phyloP scores from a whole-genome alignment of 1,284 basidiomycete species.

The Microbotryum intermedium region DNA sequence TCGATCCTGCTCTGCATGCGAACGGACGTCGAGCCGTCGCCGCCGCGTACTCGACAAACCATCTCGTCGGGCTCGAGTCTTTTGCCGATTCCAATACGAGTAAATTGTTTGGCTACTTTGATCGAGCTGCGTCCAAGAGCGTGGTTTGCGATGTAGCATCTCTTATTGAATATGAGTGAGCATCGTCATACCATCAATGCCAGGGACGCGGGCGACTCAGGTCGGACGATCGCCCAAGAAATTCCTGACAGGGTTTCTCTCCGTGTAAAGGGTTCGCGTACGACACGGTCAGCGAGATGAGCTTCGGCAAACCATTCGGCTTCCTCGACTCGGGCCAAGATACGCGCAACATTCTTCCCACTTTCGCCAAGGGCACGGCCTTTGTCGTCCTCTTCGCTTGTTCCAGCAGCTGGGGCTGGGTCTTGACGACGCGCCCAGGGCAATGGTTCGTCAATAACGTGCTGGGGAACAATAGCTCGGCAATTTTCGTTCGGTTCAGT shows the following conservation, averaged over 20 bases:
- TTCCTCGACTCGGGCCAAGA: constrained; percentile 1
- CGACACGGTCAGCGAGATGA: constrained; percentile 33
- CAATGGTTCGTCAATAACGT: not conserved
- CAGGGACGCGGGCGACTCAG: no score
- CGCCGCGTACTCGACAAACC: constrained; percentile 33
- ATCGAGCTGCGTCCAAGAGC: constrained; percentile 10
- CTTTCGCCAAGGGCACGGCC: constrained; percentile 3
- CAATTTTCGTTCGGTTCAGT: not conserved
- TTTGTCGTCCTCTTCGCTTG: not conserved
- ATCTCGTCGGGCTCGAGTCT: constrained; percentile 32
- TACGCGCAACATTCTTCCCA: not conserved
- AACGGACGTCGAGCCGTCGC: constrained; percentile 30
- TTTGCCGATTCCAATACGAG: constrained; percentile 30
- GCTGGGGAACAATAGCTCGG: not conserved
- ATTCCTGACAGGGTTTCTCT: not conserved
- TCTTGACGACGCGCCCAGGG: not conserved
- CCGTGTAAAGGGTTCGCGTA: constrained; percentile 25
- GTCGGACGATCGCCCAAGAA: no score
- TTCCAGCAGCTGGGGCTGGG: constrained; percentile 2
- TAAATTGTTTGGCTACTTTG: constrained; percentile 25
- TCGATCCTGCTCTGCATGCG: constrained; percentile 31
- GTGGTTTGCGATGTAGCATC: constrained; percentile 26
- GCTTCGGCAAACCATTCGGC: constrained; percentile 8
- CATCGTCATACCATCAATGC: no score
- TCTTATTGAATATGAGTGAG: constrained; percentile 26